These are phyloP conservation scores for Aureobasidium sp. DNA, from an alignment of 2,329 filamentous ascomycete genomes.

Conservation along the genomic window DNA sequence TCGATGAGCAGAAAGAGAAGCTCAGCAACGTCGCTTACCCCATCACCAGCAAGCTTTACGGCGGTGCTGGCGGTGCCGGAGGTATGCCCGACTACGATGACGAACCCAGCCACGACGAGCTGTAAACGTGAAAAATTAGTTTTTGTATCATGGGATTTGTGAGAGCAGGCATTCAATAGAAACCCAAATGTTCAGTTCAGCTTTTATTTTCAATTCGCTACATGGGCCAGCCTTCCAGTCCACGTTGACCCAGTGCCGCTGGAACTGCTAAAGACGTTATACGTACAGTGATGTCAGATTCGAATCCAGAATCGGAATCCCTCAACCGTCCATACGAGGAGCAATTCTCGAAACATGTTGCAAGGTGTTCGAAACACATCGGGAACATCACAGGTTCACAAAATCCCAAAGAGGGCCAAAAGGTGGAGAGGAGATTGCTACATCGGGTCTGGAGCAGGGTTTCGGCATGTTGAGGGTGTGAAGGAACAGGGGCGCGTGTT, in stretches of 20 bases:
- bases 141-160: neutral
- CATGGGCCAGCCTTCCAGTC: neutral
- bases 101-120: conserved; percentile 45
- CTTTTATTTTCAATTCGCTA: neutral
- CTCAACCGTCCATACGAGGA: neutral
- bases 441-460: neutral
- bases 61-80: conserved; percentile 46
- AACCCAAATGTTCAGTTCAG: neutral
- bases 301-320: too few species aligned
- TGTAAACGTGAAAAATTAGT: conserved; percentile 26
- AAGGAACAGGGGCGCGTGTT: conserved; percentile 6
- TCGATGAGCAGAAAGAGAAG: conserved; percentile 99
- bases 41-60: conserved; percentile 97
- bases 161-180: conserved; percentile 7
- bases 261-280: neutral
- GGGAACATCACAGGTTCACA: neutral
- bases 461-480: neutral
- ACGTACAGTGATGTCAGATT: neutral
- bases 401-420: neutral
- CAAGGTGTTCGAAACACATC: neutral
- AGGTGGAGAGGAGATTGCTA: neutral
- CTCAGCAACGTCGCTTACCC: conserved; percentile 93
- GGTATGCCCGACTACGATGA: conserved; percentile 57
- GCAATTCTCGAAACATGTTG: neutral
- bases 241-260: neutral